These are phyloP conservation scores for Wickerhamiella qilinensis DNA, from an alignment of 805 yeast genomes.

Conservation along the genomic window DNA sequence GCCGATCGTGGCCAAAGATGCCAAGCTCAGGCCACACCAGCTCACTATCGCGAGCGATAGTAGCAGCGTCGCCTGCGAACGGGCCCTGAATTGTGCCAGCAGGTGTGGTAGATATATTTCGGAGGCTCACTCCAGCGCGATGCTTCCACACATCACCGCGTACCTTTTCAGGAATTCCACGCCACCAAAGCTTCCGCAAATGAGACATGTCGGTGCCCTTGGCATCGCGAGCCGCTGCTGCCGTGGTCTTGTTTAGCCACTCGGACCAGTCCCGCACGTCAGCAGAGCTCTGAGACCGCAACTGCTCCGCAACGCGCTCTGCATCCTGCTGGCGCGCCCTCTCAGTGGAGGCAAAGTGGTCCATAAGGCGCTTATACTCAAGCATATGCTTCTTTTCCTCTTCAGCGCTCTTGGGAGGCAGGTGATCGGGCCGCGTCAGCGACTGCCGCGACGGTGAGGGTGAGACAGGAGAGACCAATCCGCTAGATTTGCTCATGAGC, in stretches of 20 bases:
- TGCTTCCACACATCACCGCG: conserved; percentile 36
- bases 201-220: conserved; percentile 7
- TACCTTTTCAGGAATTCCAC: conserved; percentile 33
- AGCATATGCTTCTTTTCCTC: conserved; percentile 40
- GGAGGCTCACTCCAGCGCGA: neutral
- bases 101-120: too few species aligned
- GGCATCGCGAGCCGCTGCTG: neutral
- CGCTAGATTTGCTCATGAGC: neutral
- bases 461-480: neutral
- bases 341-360: conserved; percentile 22
- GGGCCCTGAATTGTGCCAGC: neutral
- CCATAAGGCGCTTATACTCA: conserved; percentile 32
- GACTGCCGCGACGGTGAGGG: conserved; percentile 14
- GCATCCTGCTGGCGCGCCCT: conserved; percentile 22
- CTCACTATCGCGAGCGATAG: conserved; percentile 15
- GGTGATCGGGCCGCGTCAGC: conserved; percentile 43
- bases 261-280: conserved; percentile 26
- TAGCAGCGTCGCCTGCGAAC: neutral
- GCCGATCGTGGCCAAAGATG: conserved; percentile 23
- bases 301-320: conserved; percentile 12
- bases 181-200: conserved; percentile 43
- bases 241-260: conserved; percentile 21
- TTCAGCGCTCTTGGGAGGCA: conserved; percentile 45
- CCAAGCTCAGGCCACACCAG: conserved; percentile 25
- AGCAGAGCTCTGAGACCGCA: conserved; percentile 10